Evolutionary conservation across 257 asterid species (phyloP).

Genomic region (Linderniella brevidens): DNA sequence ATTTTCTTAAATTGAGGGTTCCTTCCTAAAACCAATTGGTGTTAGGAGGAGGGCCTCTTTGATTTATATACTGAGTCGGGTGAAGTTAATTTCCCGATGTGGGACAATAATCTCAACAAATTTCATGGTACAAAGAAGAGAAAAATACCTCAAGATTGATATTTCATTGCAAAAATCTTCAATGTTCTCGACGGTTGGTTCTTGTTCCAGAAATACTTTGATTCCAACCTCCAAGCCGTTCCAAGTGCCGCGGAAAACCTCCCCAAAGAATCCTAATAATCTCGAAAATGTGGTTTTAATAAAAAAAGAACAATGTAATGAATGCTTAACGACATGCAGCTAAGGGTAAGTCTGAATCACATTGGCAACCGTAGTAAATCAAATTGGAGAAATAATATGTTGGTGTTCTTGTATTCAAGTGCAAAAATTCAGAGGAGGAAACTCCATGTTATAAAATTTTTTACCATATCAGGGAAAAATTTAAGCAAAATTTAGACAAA

Average conservation of each 20-base stretch:
- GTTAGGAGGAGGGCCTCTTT: too few species aligned
- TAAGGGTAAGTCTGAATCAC: too few species aligned
- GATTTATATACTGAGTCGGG: too few species aligned
- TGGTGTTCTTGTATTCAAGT: too few species aligned
- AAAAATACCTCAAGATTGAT: conserved; percentile 58
- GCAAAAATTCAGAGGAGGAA: background rate
- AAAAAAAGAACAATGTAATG: too few species aligned
- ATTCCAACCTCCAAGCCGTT: conserved; percentile 70
- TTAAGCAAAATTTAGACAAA: background rate
- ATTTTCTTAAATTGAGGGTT: too few species aligned
- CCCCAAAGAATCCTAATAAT: conserved; percentile 90
- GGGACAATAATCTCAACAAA: too few species aligned
- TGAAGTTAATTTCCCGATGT: too few species aligned
- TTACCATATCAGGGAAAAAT: background rate
- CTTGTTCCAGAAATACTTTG: conserved; percentile 76
- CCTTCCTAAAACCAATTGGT: too few species aligned
- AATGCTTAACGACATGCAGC: background rate
- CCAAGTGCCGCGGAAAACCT: conserved; percentile 86
- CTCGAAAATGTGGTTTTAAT: background rate
- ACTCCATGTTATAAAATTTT: background rate
- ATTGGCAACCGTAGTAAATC: too few species aligned
- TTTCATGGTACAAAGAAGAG: background rate
- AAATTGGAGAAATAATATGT: too few species aligned
- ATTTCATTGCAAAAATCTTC: conserved; percentile 91
- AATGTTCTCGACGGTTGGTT: conserved; percentile 55